Conservation (phyloP, 441 rosid species). For the Erodium trifolium region DNA sequence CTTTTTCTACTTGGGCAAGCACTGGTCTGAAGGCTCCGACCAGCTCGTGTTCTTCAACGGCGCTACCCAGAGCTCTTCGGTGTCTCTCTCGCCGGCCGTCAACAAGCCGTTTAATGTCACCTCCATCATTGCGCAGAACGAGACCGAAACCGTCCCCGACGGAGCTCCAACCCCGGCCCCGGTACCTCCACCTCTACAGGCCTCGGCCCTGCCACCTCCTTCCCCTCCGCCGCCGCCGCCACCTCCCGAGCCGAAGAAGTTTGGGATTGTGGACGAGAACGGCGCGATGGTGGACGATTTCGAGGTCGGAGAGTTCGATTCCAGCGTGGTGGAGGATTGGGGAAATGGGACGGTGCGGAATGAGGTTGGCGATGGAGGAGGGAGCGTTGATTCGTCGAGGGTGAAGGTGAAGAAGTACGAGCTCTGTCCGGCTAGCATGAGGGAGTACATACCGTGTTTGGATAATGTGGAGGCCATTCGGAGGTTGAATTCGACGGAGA, state of each 20-base stretch:
- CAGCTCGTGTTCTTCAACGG: slow-evolving; percentile 65
- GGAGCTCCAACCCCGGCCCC: slow-evolving; percentile 19
- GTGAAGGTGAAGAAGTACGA: slow-evolving; percentile 31
- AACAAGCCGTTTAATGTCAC: slow-evolving; percentile 40
- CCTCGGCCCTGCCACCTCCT: too few species aligned
- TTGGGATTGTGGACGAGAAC: slow-evolving; percentile 67
- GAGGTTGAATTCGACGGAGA: slow-evolving; percentile 55
- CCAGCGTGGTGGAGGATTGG: slow-evolving; percentile 46
- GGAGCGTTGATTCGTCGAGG: slow-evolving; percentile 13
- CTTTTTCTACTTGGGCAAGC: slow-evolving; percentile 82
- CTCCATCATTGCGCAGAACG: slow-evolving; percentile 27
- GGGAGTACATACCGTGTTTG: slow-evolving; percentile 82
- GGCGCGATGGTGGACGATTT: slow-evolving; percentile 81
- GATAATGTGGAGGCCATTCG: slow-evolving; percentile 67
- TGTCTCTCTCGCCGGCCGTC: slow-evolving; percentile 57
- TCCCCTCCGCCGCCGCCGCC: slow-evolving; percentile 7
- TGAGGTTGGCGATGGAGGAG: slow-evolving; percentile 9
- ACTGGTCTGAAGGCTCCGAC: slow-evolving; percentile 58
- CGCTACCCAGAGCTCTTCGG: slow-evolving; percentile 20
- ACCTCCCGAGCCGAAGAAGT: slow-evolving; percentile 32
- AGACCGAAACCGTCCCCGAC: not conserved
- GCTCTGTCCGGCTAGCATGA: slow-evolving; percentile 50
- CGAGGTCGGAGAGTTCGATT: slow-evolving; percentile 72
- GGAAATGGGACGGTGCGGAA: slow-evolving; percentile 32
- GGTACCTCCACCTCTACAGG: not conserved